Base-by-base conservation (phyloP, 2,329 filamentous ascomycete species). In the Aspergillus versicolor region DNA sequence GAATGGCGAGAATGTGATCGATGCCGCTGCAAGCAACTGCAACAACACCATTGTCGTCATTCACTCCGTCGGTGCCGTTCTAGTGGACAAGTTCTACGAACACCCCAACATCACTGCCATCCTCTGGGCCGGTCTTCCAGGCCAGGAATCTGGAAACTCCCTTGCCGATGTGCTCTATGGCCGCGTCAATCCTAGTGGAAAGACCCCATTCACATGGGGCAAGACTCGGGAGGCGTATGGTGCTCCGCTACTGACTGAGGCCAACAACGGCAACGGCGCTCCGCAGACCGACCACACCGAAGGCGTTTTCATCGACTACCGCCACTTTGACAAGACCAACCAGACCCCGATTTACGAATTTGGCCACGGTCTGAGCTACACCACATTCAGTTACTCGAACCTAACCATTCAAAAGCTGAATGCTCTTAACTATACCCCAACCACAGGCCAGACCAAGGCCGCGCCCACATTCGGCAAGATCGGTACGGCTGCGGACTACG, bases 1-100 rank as follows among this genome's bases (percentile, higher is more conserved):
- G 59, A 83, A 87, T 57, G 92, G 91, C 41, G 91, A 97, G 52
- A 81, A 83, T 0, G 77, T 97, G 54, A 89, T 97, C 75, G 83
- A 89, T 74, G 91, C 89, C 47, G 90, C 96, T 11, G 87, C 91
- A 1, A 81, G 86, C 7, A 71, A 86, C 60, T 92, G 88, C 80
- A 86, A 88, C 77, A 96, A 97, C 81, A 96, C 92, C 12, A 88
- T 97, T 58, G 90, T 97, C 15, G 85, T 97, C 56, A 88, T 97
- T 58, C 93, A 97, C 78, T 91, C 89, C 1, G 84, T 88, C 3
- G 92, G 92, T 0, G 86, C 92, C 1, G 89, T 95, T 4, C 77
- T 95, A 1, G 75, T 97, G 22, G 84, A 86, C 12, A 84, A 90
- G 47, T 81, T 78, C 76, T 73, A 79, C 34, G 68, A 77, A 55